Evolutionary conservation across 2,329 filamentous ascomycete species (phyloP).

Genomic region (Diaporthe capsici): DNA sequence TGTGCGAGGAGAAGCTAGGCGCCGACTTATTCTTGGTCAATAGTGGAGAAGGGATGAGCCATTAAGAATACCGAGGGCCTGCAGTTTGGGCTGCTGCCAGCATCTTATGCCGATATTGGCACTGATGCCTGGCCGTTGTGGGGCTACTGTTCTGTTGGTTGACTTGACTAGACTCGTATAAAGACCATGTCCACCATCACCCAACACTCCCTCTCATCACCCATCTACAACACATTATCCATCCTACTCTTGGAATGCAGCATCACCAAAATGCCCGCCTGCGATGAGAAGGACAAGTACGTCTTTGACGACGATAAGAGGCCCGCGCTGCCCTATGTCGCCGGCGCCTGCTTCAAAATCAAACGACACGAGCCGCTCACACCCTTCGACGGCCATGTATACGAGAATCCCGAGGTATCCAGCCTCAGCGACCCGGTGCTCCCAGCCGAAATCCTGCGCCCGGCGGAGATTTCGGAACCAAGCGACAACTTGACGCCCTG

Average conservation of each 20-base stretch:
- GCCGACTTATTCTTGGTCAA: background rate
- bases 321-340: constrained; percentile 6
- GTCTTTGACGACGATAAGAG: constrained; percentile 3
- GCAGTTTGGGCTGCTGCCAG: background rate
- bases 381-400: background rate
- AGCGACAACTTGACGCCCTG: constrained; percentile 4
- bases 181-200: background rate
- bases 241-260: background rate
- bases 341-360: constrained; percentile 1
- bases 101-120: background rate
- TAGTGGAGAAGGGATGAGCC: background rate
- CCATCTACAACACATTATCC: background rate
- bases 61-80: background rate
- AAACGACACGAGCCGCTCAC: constrained; percentile 4
- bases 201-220: background rate
- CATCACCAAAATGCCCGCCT: background rate
- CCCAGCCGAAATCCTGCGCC: background rate
- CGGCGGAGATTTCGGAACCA: background rate
- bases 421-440: background rate
- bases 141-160: background rate
- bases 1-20: too few species aligned
- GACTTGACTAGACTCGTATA: background rate
- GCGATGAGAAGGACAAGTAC: background rate
- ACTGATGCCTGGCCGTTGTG: background rate
- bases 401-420: background rate